Conservation (phyloP, 495 filamentous ascomycete species). For the Neurospora sublineolata region DNA sequence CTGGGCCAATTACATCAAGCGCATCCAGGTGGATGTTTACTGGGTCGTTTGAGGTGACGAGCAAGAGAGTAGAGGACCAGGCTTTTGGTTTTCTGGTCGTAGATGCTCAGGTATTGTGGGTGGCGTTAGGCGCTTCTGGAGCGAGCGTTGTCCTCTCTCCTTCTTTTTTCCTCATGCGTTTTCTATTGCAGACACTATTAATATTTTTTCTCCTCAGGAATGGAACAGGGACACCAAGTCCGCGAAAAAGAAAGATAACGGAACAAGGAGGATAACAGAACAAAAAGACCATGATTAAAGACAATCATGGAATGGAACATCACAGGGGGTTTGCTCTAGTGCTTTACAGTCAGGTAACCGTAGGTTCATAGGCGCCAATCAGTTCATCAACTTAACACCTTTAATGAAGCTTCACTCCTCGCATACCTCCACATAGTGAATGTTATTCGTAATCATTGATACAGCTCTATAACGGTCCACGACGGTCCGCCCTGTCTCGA, state of each 20-base stretch:
- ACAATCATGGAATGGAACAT: not conserved
- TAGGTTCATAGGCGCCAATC: not conserved
- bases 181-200: not conserved
- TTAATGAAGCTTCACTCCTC: not conserved
- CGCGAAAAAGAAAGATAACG: not conserved
- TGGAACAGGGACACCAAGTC: not conserved
- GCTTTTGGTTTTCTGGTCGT: not conserved
- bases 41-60: slow-evolving; percentile 42
- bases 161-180: not conserved
- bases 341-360: not conserved
- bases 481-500: not conserved
- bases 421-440: not conserved
- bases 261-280: not conserved
- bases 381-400: not conserved
- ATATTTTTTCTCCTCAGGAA: not conserved
- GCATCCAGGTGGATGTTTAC: slow-evolving; percentile 48
- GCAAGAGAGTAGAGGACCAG: not conserved
- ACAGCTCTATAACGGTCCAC: not conserved
- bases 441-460: not conserved
- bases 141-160: not conserved
- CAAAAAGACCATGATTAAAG: not conserved
- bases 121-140: not conserved
- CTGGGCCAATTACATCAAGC: slow-evolving; percentile 49
- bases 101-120: not conserved
- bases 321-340: not conserved